Conservation (phyloP, 2,329 filamentous ascomycete species). For the Metarhizium robertsii region DNA sequence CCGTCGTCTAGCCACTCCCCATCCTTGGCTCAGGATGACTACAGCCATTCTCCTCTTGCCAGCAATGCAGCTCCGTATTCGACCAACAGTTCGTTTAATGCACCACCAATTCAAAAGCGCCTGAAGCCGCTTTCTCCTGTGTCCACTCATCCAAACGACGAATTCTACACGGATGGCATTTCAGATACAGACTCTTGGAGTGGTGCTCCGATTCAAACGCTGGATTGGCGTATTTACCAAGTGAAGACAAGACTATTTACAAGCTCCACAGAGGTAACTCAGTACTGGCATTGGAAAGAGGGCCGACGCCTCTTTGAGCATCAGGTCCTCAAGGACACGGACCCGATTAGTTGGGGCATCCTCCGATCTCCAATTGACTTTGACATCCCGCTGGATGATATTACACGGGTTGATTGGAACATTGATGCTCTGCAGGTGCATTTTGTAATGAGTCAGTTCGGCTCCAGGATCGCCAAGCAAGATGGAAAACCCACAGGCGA, state of each 20-base stretch:
- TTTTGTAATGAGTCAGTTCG: conserved; percentile 26
- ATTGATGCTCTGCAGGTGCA: conserved; percentile 31
- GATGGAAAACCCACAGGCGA: conserved; percentile 32
- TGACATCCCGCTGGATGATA: conserved; percentile 35
- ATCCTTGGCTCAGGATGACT: conserved; percentile 10
- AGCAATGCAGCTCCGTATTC: not conserved
- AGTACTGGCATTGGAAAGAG: conserved; percentile 46
- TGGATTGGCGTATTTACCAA: conserved; percentile 43
- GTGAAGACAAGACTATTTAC: conserved; percentile 40
- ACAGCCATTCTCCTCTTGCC: conserved; percentile 3
- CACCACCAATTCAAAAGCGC: conserved; percentile 16
- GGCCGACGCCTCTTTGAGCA: conserved; percentile 37
- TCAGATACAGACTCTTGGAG: conserved; percentile 44
- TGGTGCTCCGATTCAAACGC: conserved; percentile 30
- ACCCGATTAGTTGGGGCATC: conserved; percentile 36
- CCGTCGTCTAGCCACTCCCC: conserved; percentile 20
- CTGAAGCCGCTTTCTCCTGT: conserved; percentile 14
- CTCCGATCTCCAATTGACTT: conserved; percentile 44
- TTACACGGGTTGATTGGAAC: conserved; percentile 36
- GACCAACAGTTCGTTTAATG: conserved; percentile 1
- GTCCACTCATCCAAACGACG: conserved; percentile 17
- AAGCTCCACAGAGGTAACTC: conserved; percentile 37
- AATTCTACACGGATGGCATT: conserved; percentile 35
- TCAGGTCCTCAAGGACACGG: conserved; percentile 38
- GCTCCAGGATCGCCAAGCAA: conserved; percentile 13